These are phyloP conservation scores for Periconia macrospinosa DNA, from an alignment of 2,329 filamentous ascomycete species.

Conservation along the genomic window DNA sequence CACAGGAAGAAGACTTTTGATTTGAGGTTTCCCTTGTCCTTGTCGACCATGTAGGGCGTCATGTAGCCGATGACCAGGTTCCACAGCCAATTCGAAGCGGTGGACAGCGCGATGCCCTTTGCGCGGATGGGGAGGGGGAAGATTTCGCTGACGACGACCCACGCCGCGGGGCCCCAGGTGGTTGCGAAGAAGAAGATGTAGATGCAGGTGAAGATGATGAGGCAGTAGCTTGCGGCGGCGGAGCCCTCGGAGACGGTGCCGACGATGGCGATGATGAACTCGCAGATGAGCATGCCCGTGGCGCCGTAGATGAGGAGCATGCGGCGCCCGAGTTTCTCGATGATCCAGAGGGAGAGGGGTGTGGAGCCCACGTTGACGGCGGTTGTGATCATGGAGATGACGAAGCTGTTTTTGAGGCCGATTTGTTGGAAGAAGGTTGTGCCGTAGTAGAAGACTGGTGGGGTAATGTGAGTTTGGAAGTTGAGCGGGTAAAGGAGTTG, in stretches of 20 bases:
- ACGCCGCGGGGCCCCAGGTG: slow-evolving; percentile 79
- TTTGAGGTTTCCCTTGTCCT: slow-evolving; percentile 66
- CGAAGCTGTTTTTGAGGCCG: slow-evolving; percentile 75
- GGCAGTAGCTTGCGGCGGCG: slow-evolving; percentile 51
- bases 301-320: slow-evolving; percentile 78
- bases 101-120: slow-evolving; percentile 82
- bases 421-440: slow-evolving; percentile 82
- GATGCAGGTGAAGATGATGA: slow-evolving; percentile 87
- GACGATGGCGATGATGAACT: slow-evolving; percentile 81
- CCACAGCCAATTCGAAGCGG: slow-evolving; percentile 91
- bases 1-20: slow-evolving; percentile 59
- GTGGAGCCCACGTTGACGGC: slow-evolving; percentile 87
- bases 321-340: slow-evolving; percentile 81
- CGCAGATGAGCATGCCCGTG: slow-evolving; percentile 79
- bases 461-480: background rate
- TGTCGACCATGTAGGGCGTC: slow-evolving; percentile 72
- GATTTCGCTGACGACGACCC: slow-evolving; percentile 81
- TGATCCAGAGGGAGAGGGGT: slow-evolving; percentile 82
- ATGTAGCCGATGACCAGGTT: slow-evolving; percentile 62
- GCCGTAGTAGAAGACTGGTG: slow-evolving; percentile 53
- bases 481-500: background rate
- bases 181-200: slow-evolving; percentile 92
- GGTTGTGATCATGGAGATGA: slow-evolving; percentile 83
- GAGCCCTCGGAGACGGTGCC: slow-evolving; percentile 48
- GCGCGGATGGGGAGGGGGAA: slow-evolving; percentile 88